These are phyloP conservation scores for Lolium multiflorum DNA, from an alignment of 176 grass and related monocot species.

Conservation along the genomic window DNA sequence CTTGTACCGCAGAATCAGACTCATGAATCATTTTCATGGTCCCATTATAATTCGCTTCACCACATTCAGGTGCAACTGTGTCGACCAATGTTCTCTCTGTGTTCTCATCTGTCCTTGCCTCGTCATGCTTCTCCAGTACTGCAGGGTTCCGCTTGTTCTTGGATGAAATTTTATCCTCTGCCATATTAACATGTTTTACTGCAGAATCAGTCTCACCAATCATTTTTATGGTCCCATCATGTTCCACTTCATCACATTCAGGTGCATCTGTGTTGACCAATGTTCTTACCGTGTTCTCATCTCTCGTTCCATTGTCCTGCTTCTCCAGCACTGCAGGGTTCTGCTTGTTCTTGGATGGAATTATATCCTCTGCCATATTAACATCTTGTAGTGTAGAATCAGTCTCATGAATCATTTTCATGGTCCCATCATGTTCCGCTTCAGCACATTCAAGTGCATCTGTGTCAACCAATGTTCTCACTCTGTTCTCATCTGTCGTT, in stretches of 20 bases:
- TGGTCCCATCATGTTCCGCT: conserved; percentile 24
- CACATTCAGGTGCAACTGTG: conserved; percentile 39
- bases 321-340: conserved; percentile 13
- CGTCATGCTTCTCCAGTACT: conserved; percentile 22
- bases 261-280: conserved; percentile 31
- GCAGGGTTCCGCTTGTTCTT: conserved; percentile 25
- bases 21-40: conserved; percentile 6
- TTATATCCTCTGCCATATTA: neutral
- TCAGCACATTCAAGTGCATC: conserved; percentile 41
- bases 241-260: conserved; percentile 33
- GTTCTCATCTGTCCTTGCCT: conserved; percentile 14
- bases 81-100: conserved; percentile 13
- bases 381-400: conserved; percentile 29
- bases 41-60: conserved; percentile 25
- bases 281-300: conserved; percentile 18
- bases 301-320: conserved; percentile 10
- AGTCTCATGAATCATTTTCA: neutral
- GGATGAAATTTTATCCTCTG: neutral
- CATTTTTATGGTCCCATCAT: conserved; percentile 21
- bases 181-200: conserved; percentile 20
- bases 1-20: conserved; percentile 21
- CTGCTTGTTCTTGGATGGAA: conserved; percentile 22
- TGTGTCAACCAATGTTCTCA: conserved; percentile 15
- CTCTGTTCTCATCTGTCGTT: conserved; percentile 8
- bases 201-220: conserved; percentile 28